Base-by-base conservation (phyloP, 2,329 filamentous ascomycete species). In the Diplodia scrobiculata region DNA sequence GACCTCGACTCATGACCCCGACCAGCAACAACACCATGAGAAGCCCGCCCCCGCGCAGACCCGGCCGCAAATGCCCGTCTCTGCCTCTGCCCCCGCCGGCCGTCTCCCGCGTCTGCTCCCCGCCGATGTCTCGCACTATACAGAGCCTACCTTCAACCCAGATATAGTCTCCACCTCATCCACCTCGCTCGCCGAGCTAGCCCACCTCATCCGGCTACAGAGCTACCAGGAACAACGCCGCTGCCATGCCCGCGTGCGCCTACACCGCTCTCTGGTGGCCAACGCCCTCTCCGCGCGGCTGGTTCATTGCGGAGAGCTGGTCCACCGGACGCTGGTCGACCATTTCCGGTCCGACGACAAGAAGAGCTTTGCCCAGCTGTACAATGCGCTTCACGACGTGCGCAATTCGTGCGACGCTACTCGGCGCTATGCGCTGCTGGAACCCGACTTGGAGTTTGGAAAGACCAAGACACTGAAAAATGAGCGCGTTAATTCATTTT, bases 191-290 rank as follows among this genome's bases (percentile, higher is more conserved):
- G 87, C 91, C 73, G 90, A 93, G 77, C 85, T 94, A 70, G 90
- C 90, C 62, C 90, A 92, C 76, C 79, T 93, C 72, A 89, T 92
- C 70, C 87, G 90, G 68, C 81, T 92, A 68, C 90, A 90, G 75
- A 90, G 88, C 73, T 92, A 92, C 76, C 91, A 94, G 78, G 89
- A 91, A 82, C 89, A 89, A 82, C 90, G 91, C 82, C 87, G 90
- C 79, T 83, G 85, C 70, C 88, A 89, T 74, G 90, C 88, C 53
- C 85, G 91, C 70, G 82, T 90, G 70, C 88, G 90, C 66, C 83
- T 95, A 63, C 89, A 92, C 75, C 84, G 89, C 73, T 90, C 86
- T 73, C 81, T 93, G 68, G 86, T 93, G 63, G 90, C 89, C 21
- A 91, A 89, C 51, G 90, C 90, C 47, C 81, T 92, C 67, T 91